phyloP scores from a whole-genome alignment of 805 yeast genomes.

The Metschnikowia gelsemii region DNA sequence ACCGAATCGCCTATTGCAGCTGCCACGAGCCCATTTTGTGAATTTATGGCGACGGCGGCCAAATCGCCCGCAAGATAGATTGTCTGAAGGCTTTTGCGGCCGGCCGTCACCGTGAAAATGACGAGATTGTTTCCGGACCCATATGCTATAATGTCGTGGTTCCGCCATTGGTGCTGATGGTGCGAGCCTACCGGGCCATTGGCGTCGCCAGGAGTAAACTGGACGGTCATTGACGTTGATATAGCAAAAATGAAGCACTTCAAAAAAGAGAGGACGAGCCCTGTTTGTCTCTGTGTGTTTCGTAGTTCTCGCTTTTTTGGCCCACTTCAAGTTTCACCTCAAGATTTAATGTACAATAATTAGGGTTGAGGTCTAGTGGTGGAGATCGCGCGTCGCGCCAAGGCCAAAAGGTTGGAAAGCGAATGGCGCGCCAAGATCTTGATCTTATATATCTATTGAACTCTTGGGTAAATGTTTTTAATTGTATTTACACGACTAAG shows the following conservation, averaged over 20 bases:
- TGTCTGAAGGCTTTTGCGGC: slow-evolving; percentile 59
- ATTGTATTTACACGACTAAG: too few species aligned
- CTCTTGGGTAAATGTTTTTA: too few species aligned
- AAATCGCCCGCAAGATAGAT: slow-evolving; percentile 70
- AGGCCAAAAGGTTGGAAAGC: too few species aligned
- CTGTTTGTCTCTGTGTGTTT: neutral
- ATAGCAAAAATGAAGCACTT: too few species aligned
- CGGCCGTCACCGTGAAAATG: slow-evolving; percentile 28
- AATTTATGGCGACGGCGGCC: slow-evolving; percentile 60
- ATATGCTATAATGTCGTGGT: slow-evolving; percentile 63
- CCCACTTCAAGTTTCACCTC: neutral
- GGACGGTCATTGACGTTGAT: slow-evolving; percentile 50
- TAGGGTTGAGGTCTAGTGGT: neutral
- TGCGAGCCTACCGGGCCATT: slow-evolving; percentile 55
- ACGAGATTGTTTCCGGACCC: slow-evolving; percentile 89
- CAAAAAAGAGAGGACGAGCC: too few species aligned
- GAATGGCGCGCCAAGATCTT: too few species aligned
- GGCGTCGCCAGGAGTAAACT: slow-evolving; percentile 85
- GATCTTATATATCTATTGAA: too few species aligned
- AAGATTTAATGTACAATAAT: too few species aligned
- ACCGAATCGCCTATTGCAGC: slow-evolving; percentile 48
- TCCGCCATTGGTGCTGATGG: slow-evolving; percentile 64
- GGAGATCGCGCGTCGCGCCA: too few species aligned
- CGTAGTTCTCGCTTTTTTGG: too few species aligned
- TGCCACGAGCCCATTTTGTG: slow-evolving; percentile 57